These are phyloP conservation scores for Kernera saxatilis DNA, from an alignment of 345 rosid genomes.

Conservation along the genomic window DNA sequence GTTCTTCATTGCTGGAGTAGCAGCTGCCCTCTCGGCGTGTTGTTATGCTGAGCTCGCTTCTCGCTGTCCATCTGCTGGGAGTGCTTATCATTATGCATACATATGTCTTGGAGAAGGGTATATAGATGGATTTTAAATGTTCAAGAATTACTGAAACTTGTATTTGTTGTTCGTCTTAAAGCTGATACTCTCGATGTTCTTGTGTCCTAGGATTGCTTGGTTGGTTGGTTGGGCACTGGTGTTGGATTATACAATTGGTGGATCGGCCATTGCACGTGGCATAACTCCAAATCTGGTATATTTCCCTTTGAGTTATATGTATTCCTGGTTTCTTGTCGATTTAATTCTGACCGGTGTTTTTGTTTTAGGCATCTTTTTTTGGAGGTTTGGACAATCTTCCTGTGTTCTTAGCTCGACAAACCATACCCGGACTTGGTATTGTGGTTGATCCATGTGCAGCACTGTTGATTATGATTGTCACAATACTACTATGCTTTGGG, in stretches of 20 bases:
- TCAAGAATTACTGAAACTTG: background rate
- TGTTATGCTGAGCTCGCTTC: conserved; percentile 96
- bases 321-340: background rate
- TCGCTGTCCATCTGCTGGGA: conserved; percentile 98
- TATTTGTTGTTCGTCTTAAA: background rate
- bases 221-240: conserved; percentile 91
- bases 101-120: conserved; percentile 96
- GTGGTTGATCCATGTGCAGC: conserved; percentile 91
- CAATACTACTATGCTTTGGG: conserved; percentile 73
- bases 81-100: conserved; percentile 97
- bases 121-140: background rate
- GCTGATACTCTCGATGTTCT: background rate
- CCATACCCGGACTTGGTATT: conserved; percentile 67
- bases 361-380: conserved; percentile 59
- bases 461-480: conserved; percentile 56
- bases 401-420: conserved; percentile 56
- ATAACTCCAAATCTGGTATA: conserved; percentile 73
- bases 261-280: conserved; percentile 94
- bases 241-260: conserved; percentile 92
- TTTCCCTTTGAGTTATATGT: background rate
- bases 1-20: conserved; percentile 85
- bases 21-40: conserved; percentile 91
- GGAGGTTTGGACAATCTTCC: conserved; percentile 81
- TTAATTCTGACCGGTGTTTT: background rate
- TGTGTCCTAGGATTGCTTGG: conserved; percentile 62